Evolutionary conservation across 2,329 filamentous ascomycete genomes (phyloP).

Genomic region (Cladosporium velox): DNA sequence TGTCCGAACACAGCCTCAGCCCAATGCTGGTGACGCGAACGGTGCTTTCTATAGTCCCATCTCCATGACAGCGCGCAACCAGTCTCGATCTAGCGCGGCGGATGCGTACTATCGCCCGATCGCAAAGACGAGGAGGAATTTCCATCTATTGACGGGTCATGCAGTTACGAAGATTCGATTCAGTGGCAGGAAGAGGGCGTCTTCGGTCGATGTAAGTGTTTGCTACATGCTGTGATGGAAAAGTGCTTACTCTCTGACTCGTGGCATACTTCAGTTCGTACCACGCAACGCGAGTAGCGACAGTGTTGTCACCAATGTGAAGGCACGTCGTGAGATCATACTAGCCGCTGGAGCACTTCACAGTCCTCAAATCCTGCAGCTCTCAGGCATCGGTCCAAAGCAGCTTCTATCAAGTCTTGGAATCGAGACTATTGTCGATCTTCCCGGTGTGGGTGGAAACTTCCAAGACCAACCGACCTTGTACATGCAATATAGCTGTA

Average conservation of each 20-base stretch:
- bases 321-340: constrained; percentile 40
- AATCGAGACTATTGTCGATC: constrained; percentile 49
- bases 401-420: constrained; percentile 50
- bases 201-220: constrained; percentile 14
- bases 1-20: no score
- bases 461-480: constrained; percentile 45
- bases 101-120: no score
- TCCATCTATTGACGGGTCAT: constrained; percentile 12
- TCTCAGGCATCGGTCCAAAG: constrained; percentile 60
- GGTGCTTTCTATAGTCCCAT: no score
- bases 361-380: constrained; percentile 61
- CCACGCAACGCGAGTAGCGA: constrained; percentile 5
- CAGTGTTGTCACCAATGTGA: constrained; percentile 21
- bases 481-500: constrained; percentile 21
- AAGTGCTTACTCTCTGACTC: neutral
- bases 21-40: no score
- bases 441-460: constrained; percentile 56
- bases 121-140: no score
- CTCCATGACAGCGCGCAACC: no score
- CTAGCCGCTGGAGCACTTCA: constrained; percentile 60
- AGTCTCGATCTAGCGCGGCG: no score
- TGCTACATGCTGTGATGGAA: neutral
- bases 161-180: constrained; percentile 14
- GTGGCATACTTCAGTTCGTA: neutral
- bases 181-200: constrained; percentile 15